These are phyloP conservation scores for Elsinoe perseae DNA, from an alignment of 2,329 filamentous ascomycete genomes.

Conservation along the genomic window DNA sequence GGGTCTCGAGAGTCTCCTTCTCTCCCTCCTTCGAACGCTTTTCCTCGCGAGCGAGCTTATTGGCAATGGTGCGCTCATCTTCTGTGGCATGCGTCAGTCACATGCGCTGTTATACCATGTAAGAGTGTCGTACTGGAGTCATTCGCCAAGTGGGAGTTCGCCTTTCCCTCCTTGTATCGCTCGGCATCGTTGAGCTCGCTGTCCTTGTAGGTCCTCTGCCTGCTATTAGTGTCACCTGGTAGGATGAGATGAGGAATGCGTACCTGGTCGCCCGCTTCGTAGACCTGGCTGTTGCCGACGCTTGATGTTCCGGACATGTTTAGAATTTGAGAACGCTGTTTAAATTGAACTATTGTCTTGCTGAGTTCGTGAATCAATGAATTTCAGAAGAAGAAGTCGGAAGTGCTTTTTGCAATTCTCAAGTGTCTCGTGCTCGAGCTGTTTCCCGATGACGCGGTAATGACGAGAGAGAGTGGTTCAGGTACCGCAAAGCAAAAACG, in stretches of 20 bases:
- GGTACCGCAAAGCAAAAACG: conserved; percentile 8
- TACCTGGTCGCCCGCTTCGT: conserved; percentile 68
- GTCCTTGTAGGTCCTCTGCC: conserved; percentile 50
- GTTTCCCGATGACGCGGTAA: conserved; percentile 1
- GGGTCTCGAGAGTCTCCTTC: conserved; percentile 30
- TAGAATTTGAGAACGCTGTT: too few relatives aligned
- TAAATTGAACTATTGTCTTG: too few relatives aligned
- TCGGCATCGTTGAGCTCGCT: conserved; percentile 42
- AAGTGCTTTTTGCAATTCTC: neutral
- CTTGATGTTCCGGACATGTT: conserved; percentile 52
- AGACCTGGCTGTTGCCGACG: conserved; percentile 58
- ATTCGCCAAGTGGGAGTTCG: conserved; percentile 57
- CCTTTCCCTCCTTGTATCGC: conserved; percentile 64
- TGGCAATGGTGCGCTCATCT: conserved; percentile 64
- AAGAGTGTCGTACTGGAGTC: conserved; percentile 60
- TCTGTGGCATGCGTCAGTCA: conserved; percentile 38
- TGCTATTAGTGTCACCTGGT: conserved; percentile 2
- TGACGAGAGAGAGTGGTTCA: neutral
- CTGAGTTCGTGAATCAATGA: neutral
- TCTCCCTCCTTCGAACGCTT: conserved; percentile 42
- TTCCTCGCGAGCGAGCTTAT: conserved; percentile 59
- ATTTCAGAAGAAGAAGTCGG: neutral
- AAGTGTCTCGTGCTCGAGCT: conserved; percentile 9
- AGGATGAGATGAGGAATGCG: too few relatives aligned
- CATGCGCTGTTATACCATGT: neutral